phyloP scores from a whole-genome alignment of 1,139 yeast genomes.

The Petasospora rhodanensis region DNA sequence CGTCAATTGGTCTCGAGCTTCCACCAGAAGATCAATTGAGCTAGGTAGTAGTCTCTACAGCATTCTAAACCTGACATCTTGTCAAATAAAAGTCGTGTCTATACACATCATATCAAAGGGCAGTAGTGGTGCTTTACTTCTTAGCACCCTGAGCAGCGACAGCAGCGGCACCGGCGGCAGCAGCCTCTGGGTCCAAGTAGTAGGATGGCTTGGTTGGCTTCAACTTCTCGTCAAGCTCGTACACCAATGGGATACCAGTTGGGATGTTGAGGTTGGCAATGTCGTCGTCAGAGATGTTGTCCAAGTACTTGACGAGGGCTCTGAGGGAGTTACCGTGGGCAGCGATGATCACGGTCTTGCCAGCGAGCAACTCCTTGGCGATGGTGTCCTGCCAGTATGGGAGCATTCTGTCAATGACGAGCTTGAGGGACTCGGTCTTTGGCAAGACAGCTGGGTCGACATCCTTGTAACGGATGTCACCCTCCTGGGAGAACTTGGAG shows the following conservation, averaged over 20 bases:
- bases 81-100: neutral
- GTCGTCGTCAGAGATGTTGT: slow-evolving; percentile 85
- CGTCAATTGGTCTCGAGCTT: too few species aligned
- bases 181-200: slow-evolving; percentile 99
- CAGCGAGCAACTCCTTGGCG: slow-evolving; percentile 75
- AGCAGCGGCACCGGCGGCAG: slow-evolving; percentile 99
- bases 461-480: slow-evolving; percentile 79
- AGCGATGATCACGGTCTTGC: slow-evolving; percentile 88
- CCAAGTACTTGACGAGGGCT: slow-evolving; percentile 95
- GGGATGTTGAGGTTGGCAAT: slow-evolving; percentile 96
- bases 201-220: slow-evolving; percentile 90
- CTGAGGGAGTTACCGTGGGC: slow-evolving; percentile 99
- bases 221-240: slow-evolving; percentile 85
- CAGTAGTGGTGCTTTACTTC: slow-evolving; percentile 12
- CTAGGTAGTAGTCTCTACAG: too few species aligned
- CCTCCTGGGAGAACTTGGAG: slow-evolving; percentile 79
- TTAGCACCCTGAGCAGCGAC: slow-evolving; percentile 93
- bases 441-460: slow-evolving; percentile 85
- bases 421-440: slow-evolving; percentile 89
- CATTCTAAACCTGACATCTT: too few species aligned
- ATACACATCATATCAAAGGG: neutral
- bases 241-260: slow-evolving; percentile 98
- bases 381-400: slow-evolving; percentile 98
- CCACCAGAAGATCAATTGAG: too few species aligned
- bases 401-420: slow-evolving; percentile 93